These are phyloP conservation scores for Ascochyta rabiei DNA, from an alignment of 2,329 filamentous ascomycete species.

Conservation along the genomic window DNA sequence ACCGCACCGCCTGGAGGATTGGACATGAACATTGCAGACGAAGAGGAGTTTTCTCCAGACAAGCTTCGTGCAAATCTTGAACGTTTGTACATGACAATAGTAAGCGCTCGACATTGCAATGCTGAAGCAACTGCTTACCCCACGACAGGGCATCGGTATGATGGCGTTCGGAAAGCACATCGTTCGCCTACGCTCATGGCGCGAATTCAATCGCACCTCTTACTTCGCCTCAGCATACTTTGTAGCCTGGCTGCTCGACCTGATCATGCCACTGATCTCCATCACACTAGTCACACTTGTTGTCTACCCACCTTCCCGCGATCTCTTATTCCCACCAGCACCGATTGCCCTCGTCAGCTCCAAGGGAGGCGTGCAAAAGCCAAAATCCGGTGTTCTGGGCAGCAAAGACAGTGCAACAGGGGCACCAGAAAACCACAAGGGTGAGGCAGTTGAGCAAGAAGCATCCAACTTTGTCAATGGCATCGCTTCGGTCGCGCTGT, in stretches of 20 bases:
- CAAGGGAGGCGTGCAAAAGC: slow-evolving; percentile 76
- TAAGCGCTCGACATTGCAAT: slow-evolving; percentile 20
- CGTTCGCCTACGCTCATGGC: slow-evolving; percentile 78
- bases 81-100: slow-evolving; percentile 79
- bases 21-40: slow-evolving; percentile 79
- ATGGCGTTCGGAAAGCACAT: slow-evolving; percentile 75
- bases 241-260: slow-evolving; percentile 73
- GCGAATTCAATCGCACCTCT: slow-evolving; percentile 71
- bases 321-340: slow-evolving; percentile 74
- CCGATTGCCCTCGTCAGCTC: slow-evolving; percentile 74
- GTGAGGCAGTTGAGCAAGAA: slow-evolving; percentile 82
- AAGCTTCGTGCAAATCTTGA: slow-evolving; percentile 80
- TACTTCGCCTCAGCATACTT: slow-evolving; percentile 68
- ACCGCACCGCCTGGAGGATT: slow-evolving; percentile 68
- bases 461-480: slow-evolving; percentile 80
- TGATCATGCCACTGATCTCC: slow-evolving; percentile 68
- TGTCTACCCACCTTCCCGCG: slow-evolving; percentile 66
- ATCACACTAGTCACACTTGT: slow-evolving; percentile 69
- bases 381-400: slow-evolving; percentile 74
- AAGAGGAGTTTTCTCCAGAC: slow-evolving; percentile 84
- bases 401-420: slow-evolving; percentile 80
- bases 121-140: slow-evolving; percentile 7
- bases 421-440: slow-evolving; percentile 81
- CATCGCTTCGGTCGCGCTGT: slow-evolving; percentile 73
- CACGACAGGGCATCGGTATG: slow-evolving; percentile 61